Percentiles rank a stretch among this genome's conserved stretches.
Conservation (phyloP, 768 basidiomycete genomes). For the Trichaptum fuscoviolaceum region DNA sequence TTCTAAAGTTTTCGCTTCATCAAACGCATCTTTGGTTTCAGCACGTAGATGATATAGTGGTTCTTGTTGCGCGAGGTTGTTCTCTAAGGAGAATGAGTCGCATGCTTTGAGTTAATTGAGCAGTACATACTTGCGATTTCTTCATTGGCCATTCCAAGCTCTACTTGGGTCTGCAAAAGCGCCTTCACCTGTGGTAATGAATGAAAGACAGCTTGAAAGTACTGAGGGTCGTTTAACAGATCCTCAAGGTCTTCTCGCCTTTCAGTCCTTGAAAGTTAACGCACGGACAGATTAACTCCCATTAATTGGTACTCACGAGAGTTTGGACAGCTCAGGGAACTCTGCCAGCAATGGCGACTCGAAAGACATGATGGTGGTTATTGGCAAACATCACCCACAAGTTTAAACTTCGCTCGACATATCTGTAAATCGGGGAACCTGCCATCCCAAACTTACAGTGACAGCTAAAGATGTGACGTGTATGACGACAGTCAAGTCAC, state of each 20-base stretch:
- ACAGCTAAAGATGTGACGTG: background rate
- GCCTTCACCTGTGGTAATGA: constrained; percentile 68
- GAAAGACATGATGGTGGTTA: constrained; percentile 6
- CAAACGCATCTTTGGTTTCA: constrained; percentile 83
- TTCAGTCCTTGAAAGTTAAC: constrained; percentile 4
- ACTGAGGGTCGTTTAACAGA: constrained; percentile 69
- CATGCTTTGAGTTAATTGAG: constrained; percentile 12
- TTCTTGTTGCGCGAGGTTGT: constrained; percentile 74
- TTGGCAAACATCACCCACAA: background rate
- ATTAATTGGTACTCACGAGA: constrained; percentile 51
- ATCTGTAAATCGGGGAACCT: too few relatives aligned
- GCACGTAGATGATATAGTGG: constrained; percentile 67
- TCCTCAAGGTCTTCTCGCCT: constrained; percentile 92
- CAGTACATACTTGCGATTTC: constrained; percentile 70
- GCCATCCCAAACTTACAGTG: background rate
- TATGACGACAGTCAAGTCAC: background rate
- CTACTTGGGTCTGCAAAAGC: constrained; percentile 70
- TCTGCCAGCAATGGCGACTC: constrained; percentile 35
- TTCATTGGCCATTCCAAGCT: constrained; percentile 80
- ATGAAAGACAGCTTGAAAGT: constrained; percentile 87
- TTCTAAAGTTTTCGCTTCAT: constrained; percentile 80
- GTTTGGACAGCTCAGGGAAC: constrained; percentile 66
- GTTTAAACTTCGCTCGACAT: too few relatives aligned
- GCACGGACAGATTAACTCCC: background rate
- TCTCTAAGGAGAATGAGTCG: constrained; percentile 38